phyloP scores from a whole-genome alignment of 2,329 filamentous ascomycete species.

The Fusarium tricinctum region DNA sequence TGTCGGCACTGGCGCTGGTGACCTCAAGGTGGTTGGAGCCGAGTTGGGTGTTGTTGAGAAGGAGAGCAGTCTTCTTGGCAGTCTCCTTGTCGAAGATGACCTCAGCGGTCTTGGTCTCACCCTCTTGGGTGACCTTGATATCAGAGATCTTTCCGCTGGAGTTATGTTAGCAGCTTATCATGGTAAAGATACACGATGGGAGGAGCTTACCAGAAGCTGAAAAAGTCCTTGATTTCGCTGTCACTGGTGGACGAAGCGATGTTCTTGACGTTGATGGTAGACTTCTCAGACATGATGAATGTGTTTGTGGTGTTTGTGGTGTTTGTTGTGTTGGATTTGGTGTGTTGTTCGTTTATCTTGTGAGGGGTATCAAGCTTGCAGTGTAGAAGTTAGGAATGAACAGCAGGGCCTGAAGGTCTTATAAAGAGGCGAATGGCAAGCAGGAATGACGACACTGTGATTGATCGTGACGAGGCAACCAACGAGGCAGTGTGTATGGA shows the following conservation, averaged over 20 bases:
- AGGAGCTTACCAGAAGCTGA: conserved; percentile 85
- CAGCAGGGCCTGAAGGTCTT: conserved; percentile 22
- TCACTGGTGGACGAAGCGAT: conserved; percentile 86
- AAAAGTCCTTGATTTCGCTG: conserved; percentile 95
- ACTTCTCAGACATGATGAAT: conserved; percentile 67
- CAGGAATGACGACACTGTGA: conserved; percentile 43
- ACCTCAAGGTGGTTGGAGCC: conserved; percentile 86
- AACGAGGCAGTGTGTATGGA: conserved; percentile 31
- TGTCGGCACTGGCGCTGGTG: conserved; percentile 74
- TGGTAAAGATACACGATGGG: neutral
- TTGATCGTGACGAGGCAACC: conserved; percentile 43
- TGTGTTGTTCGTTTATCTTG: conserved; percentile 14
- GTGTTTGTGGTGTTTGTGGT: conserved; percentile 4
- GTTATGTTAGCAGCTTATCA: conserved; percentile 35
- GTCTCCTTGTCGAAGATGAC: conserved; percentile 98
- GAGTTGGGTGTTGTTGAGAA: conserved; percentile 97
- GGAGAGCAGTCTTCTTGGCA: conserved; percentile 94
- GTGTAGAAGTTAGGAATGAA: conserved; percentile 2
- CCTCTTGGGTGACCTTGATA: conserved; percentile 79
- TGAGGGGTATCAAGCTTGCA: conserved; percentile 39
- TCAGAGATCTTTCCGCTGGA: conserved; percentile 89
- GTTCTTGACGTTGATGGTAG: conserved; percentile 88
- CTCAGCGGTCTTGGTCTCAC: conserved; percentile 83
- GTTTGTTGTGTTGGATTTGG: conserved; percentile 13
- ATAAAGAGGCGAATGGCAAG: conserved; percentile 27